Percentiles rank a stretch among this genome's conserved stretches.
Evolutionary conservation across 2,329 filamentous ascomycete genomes (phyloP).

Genomic region (Claviceps africana): DNA sequence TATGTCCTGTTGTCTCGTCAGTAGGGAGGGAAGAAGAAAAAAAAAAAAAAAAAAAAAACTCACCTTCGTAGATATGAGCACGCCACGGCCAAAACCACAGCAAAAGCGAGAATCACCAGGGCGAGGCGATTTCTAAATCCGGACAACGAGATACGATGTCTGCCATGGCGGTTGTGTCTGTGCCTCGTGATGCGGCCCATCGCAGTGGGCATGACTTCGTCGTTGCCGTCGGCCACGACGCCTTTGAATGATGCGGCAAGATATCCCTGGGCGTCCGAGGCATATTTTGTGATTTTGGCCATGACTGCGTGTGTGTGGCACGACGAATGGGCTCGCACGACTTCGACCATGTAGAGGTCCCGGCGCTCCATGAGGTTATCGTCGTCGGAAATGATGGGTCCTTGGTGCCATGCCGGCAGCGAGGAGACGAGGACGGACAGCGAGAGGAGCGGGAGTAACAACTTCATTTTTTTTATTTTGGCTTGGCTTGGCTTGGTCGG

Average conservation of each 20-base stretch:
- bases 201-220: slow-evolving; percentile 6
- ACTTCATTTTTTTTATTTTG: slow-evolving; percentile 1
- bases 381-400: slow-evolving; percentile 6
- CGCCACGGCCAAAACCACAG: slow-evolving; percentile 7
- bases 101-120: slow-evolving; percentile 8
- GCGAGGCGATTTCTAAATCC: slow-evolving; percentile 8
- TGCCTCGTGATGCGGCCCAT: background rate
- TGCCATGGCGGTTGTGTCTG: background rate
- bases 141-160: slow-evolving; percentile 3
- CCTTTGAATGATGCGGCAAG: background rate
- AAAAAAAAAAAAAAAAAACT: too few relatives aligned
- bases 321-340: background rate
- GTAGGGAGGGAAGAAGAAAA: too few relatives aligned
- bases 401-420: slow-evolving; percentile 2
- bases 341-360: slow-evolving; percentile 1
- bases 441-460: slow-evolving; percentile 1
- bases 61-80: slow-evolving; percentile 9
- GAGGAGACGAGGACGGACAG: slow-evolving; percentile 1
- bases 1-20: background rate
- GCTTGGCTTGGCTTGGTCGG: background rate
- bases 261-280: slow-evolving; percentile 7
- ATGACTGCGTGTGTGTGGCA: slow-evolving; percentile 1
- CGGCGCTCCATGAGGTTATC: slow-evolving; percentile 7
- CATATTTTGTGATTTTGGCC: slow-evolving; percentile 5
- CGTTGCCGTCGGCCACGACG: slow-evolving; percentile 9